A percentile compares a stretch with the other conserved stretches of the same genome.
Evolutionary conservation across 257 asterid species (phyloP).

Genomic region (Solanum dulcamara): DNA sequence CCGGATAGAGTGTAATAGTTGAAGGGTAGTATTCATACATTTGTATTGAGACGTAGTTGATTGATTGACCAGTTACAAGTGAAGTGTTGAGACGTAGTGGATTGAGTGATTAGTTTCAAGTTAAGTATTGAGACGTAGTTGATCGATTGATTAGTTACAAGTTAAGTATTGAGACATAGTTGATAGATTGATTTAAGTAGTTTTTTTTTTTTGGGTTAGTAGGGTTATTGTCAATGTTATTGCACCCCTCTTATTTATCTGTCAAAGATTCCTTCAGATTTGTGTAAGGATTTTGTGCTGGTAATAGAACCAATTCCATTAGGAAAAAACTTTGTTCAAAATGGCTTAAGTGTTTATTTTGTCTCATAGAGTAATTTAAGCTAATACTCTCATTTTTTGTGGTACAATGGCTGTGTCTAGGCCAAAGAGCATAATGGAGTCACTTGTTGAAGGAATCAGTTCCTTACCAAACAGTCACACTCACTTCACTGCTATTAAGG

Average conservation of each 20-base stretch:
- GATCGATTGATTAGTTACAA: background rate
- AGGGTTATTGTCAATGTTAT: too few relatives aligned
- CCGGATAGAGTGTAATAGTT: background rate
- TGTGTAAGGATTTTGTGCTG: background rate
- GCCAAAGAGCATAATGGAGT: slow-evolving; percentile 38
- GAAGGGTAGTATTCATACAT: background rate
- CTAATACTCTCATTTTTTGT: slow-evolving; percentile 5
- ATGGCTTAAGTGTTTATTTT: background rate
- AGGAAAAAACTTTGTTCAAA: background rate
- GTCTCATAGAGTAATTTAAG: background rate
- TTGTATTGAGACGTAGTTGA: background rate
- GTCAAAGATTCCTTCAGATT: background rate
- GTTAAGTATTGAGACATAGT: background rate
- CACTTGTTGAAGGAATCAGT: slow-evolving; percentile 53
- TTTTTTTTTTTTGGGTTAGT: too few relatives aligned
- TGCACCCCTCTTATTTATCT: too few relatives aligned
- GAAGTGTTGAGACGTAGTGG: background rate
- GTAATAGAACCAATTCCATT: background rate
- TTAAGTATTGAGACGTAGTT: background rate
- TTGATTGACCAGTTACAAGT: background rate
- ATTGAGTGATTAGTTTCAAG: background rate
- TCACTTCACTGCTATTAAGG: slow-evolving; percentile 21
- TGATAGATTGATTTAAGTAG: background rate
- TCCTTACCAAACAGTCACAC: slow-evolving; percentile 37
- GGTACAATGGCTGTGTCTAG: slow-evolving; percentile 20